Percentiles rank a stretch among this genome's conserved stretches.
These are phyloP conservation scores for Penicillium lagena DNA, from an alignment of 495 filamentous ascomycete genomes.

Conservation along the genomic window DNA sequence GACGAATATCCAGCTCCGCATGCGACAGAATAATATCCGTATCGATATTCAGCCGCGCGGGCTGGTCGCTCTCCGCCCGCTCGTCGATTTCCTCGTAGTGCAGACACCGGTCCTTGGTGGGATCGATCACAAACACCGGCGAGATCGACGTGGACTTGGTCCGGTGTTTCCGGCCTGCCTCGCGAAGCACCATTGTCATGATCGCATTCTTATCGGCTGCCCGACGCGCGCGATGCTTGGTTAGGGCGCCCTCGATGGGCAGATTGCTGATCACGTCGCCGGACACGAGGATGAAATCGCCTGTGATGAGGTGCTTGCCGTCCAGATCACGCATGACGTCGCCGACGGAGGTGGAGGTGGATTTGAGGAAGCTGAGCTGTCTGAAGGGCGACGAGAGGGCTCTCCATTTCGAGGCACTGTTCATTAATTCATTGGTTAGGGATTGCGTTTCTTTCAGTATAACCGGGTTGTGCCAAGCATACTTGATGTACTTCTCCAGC, in stretches of 20 bases:
- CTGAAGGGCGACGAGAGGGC: constrained; percentile 72
- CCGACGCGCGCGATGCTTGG: constrained; percentile 72
- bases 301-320: constrained; percentile 73
- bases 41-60: constrained; percentile 61
- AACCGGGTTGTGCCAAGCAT: constrained; percentile 3
- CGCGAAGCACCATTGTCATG: constrained; percentile 92
- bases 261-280: constrained; percentile 94
- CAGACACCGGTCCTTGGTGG: constrained; percentile 71
- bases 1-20: constrained; percentile 68
- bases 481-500: constrained; percentile 79
- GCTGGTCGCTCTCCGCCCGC: constrained; percentile 32
- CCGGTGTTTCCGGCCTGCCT: constrained; percentile 67
- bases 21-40: constrained; percentile 59
- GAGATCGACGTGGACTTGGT: constrained; percentile 66
- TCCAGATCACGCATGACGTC: constrained; percentile 96
- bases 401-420: constrained; percentile 63
- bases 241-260: constrained; percentile 70
- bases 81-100: constrained; percentile 78
- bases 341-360: constrained; percentile 79
- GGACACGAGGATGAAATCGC: constrained; percentile 88
- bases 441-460: background rate
- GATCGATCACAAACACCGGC: constrained; percentile 83
- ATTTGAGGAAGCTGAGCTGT: constrained; percentile 76
- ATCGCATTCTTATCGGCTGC: constrained; percentile 87
- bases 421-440: too few species aligned